Evolutionary conservation across 345 rosid species (phyloP).

Genomic region (Eucalyptus rudis): DNA sequence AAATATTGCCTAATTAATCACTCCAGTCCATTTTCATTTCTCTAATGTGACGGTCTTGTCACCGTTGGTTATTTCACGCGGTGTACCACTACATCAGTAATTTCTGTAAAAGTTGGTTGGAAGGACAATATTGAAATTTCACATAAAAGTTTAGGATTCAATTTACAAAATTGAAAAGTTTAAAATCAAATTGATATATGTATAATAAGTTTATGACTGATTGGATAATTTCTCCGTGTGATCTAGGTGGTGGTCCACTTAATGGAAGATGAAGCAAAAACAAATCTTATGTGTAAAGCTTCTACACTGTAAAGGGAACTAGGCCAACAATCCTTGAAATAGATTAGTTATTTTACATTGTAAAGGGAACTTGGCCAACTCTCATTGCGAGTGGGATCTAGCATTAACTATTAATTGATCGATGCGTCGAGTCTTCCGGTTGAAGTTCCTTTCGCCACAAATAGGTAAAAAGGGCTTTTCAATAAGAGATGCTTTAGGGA

Average conservation of each 20-base stretch:
- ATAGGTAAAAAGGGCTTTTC: background rate
- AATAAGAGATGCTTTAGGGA: background rate
- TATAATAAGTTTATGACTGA: accelerated
- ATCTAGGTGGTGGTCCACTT: background rate
- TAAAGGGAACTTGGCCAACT: background rate
- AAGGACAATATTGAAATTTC: background rate
- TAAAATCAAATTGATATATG: background rate
- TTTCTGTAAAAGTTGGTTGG: background rate
- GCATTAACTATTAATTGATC: background rate
- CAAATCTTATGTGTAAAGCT: background rate
- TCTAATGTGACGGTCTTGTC: accelerated
- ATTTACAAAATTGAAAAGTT: background rate
- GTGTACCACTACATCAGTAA: accelerated
- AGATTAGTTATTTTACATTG: background rate
- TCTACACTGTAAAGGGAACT: background rate
- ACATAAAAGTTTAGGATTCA: background rate
- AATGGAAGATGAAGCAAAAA: background rate
- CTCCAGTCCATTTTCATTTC: background rate
- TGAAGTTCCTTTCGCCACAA: background rate
- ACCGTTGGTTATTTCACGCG: accelerated
- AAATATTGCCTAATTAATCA: accelerated
- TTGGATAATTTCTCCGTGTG: background rate
- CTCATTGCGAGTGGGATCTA: background rate
- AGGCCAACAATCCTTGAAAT: background rate
- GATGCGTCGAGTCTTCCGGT: background rate